A percentile compares a stretch with the other conserved stretches of the same genome.
These are phyloP conservation scores for Ilex asprella DNA, from an alignment of 257 asterid genomes.

Conservation along the genomic window DNA sequence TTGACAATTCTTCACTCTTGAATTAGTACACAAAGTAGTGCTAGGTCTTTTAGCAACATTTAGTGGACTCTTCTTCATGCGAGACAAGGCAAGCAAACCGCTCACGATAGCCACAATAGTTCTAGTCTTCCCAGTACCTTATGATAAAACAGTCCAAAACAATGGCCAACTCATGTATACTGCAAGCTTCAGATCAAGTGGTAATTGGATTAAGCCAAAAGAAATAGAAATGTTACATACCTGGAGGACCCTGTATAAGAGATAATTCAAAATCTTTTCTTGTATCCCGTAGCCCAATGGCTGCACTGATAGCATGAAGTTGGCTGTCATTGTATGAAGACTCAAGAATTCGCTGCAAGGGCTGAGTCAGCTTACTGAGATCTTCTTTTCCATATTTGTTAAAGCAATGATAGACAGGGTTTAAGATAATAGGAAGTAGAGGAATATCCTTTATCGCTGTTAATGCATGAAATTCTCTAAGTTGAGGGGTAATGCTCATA, in stretches of 20 bases:
- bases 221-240: slow-evolving; percentile 32
- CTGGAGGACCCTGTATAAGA: slow-evolving; percentile 99
- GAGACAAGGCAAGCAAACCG: slow-evolving; percentile 68
- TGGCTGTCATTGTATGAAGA: slow-evolving; percentile 80
- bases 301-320: slow-evolving; percentile 76
- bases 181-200: background rate
- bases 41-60: slow-evolving; percentile 26
- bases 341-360: slow-evolving; percentile 58
- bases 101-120: slow-evolving; percentile 86
- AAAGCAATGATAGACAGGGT: slow-evolving; percentile 47
- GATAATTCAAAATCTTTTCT: slow-evolving; percentile 61
- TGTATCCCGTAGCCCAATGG: slow-evolving; percentile 58
- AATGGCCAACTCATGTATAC: slow-evolving; percentile 10
- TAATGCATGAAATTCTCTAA: slow-evolving; percentile 96
- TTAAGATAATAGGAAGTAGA: slow-evolving; percentile 76
- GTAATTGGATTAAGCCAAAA: background rate
- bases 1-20: slow-evolving; percentile 45
- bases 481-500: slow-evolving; percentile 96
- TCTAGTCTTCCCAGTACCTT: slow-evolving; percentile 97
- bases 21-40: slow-evolving; percentile 29
- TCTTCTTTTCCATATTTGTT: slow-evolving; percentile 35
- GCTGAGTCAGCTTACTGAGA: slow-evolving; percentile 49
- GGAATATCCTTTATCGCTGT: slow-evolving; percentile 86
- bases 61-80: slow-evolving; percentile 38
- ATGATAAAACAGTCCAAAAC: slow-evolving; percentile 16